A percentile compares a stretch with the other conserved stretches of the same genome.
These are phyloP conservation scores for Penicillium sp. DNA, from an alignment of 2,329 filamentous ascomycete species.

Conservation along the genomic window DNA sequence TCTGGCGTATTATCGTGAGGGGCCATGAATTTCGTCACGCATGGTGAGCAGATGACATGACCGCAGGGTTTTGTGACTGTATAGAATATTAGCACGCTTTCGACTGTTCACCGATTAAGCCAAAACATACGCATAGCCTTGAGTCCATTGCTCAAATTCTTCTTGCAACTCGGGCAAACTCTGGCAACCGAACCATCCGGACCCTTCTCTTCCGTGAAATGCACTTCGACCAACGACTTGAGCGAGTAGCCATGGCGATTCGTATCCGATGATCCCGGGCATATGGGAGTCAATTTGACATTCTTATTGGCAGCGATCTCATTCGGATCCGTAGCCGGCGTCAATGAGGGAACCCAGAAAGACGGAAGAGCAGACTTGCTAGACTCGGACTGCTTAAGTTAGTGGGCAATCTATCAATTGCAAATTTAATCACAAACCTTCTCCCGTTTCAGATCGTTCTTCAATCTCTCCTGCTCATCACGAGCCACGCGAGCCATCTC, in stretches of 20 bases:
- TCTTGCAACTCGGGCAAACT: conserved; percentile 83
- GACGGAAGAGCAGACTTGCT: conserved; percentile 71
- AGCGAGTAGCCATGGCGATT: conserved; percentile 73
- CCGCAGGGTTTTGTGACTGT: conserved; percentile 79
- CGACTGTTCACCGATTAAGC: neutral
- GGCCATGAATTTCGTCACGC: conserved; percentile 78
- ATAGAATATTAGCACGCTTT: conserved; percentile 3
- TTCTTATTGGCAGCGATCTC: conserved; percentile 60
- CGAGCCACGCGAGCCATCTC: conserved; percentile 69
- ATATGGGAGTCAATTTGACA: conserved; percentile 67
- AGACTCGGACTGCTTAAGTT: conserved; percentile 45
- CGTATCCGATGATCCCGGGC: conserved; percentile 68
- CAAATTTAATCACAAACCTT: conserved; percentile 49
- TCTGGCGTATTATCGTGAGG: conserved; percentile 53
- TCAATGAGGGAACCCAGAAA: conserved; percentile 90
- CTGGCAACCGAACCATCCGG: conserved; percentile 47
- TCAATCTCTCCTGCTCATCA: conserved; percentile 68
- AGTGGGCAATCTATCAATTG: neutral
- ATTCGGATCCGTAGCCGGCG: conserved; percentile 61
- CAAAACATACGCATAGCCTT: conserved; percentile 63
- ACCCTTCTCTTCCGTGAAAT: conserved; percentile 71
- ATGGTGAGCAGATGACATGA: conserved; percentile 84
- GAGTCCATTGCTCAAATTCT: conserved; percentile 75
- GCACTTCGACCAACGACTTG: conserved; percentile 71
- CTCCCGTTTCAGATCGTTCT: conserved; percentile 69